phyloP scores from a whole-genome alignment of 441 rosid genomes.

The Rhodomyrtus psidioides region DNA sequence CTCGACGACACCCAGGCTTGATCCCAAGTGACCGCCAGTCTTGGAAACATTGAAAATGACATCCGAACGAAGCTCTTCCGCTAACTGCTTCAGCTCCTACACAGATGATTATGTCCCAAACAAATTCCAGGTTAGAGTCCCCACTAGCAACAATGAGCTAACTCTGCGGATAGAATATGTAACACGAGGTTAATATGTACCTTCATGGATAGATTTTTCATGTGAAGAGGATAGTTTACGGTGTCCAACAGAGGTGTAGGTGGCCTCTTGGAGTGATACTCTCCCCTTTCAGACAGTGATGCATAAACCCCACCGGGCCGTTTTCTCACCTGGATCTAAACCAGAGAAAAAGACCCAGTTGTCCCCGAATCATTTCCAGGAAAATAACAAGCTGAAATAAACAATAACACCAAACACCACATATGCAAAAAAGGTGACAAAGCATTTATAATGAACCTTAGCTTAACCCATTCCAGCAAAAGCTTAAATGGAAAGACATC shows the following conservation, averaged over 20 bases:
- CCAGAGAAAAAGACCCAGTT: neutral
- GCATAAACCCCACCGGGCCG: conserved; percentile 43
- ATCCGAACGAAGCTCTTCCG: conserved; percentile 85
- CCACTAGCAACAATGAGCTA: neutral
- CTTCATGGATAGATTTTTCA: conserved; percentile 87
- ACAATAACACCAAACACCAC: neutral
- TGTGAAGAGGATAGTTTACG: conserved; percentile 81
- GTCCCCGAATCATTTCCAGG: neutral
- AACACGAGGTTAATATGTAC: conserved; percentile 12
- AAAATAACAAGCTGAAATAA: neutral
- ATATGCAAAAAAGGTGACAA: neutral
- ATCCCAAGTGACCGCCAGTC: conserved; percentile 92
- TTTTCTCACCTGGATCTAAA: conserved; percentile 41
- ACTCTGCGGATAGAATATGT: neutral
- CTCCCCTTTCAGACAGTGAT: conserved; percentile 69
- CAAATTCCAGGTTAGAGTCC: neutral
- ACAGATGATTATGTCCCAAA: neutral
- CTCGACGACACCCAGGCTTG: conserved; percentile 96
- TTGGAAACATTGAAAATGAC: conserved; percentile 80
- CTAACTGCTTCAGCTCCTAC: conserved; percentile 77
- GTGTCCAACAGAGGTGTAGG: conserved; percentile 93
- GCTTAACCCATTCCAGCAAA: neutral
- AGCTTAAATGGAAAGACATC: neutral
- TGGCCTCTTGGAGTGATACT: conserved; percentile 65
- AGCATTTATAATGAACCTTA: neutral